phyloP scores from a whole-genome alignment of 2,329 filamentous ascomycete genomes.

The Sporothrix mexicana region DNA sequence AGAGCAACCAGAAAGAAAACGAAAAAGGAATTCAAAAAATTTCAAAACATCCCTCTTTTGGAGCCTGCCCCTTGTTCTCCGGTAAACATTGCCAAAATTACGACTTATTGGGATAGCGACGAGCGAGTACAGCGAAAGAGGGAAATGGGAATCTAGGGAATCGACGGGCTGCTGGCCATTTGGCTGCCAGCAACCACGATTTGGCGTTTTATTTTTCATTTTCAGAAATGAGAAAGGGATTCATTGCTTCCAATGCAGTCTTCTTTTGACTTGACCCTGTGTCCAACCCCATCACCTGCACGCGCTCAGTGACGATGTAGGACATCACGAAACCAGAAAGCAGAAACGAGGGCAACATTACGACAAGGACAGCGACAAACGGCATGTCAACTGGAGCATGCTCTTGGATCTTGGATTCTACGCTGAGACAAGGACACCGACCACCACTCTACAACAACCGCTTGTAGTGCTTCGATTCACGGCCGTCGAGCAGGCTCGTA shows the following conservation, averaged over 20 bases:
- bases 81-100: not conserved
- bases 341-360: not conserved
- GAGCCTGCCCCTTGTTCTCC: not conserved
- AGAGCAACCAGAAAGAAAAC: slow-evolving; percentile 24
- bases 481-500: slow-evolving; percentile 33
- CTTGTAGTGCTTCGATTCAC: slow-evolving; percentile 45
- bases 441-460: slow-evolving; percentile 40
- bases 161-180: not conserved
- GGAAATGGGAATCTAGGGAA: slow-evolving; percentile 17
- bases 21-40: slow-evolving; percentile 31
- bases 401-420: not conserved
- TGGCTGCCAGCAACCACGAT: not conserved
- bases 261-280: not conserved
- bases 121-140: not conserved
- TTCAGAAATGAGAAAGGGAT: not conserved
- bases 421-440: not conserved
- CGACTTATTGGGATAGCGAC: not conserved
- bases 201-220: slow-evolving; percentile 11
- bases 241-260: slow-evolving; percentile 23
- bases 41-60: slow-evolving; percentile 19
- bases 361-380: not conserved
- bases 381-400: not conserved
- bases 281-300: no score
- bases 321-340: no score
- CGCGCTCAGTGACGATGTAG: not conserved